These are phyloP conservation scores for Cryphonectria naterciae DNA, from an alignment of 2,329 filamentous ascomycete genomes.

Conservation along the genomic window DNA sequence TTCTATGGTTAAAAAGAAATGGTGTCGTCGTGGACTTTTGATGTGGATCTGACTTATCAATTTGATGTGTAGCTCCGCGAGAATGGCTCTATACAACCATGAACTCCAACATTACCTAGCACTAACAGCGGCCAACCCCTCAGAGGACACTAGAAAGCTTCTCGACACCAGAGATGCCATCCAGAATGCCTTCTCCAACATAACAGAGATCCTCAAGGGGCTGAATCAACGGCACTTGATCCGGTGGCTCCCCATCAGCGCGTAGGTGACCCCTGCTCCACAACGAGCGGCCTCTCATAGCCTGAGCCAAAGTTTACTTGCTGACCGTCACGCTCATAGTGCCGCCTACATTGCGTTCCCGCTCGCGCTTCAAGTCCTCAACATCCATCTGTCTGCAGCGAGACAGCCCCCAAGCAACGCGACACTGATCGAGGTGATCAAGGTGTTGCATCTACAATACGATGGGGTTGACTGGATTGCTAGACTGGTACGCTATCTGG, in stretches of 20 bases:
- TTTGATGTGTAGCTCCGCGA: not conserved
- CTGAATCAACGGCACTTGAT: slow-evolving; percentile 48
- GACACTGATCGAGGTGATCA: slow-evolving; percentile 50
- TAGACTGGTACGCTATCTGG: slow-evolving; percentile 1
- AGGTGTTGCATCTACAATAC: slow-evolving; percentile 48
- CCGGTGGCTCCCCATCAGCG: slow-evolving; percentile 52
- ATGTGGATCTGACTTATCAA: not conserved
- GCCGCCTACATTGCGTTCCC: slow-evolving; percentile 43
- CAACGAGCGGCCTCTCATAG: not conserved
- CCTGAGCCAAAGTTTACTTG: not conserved
- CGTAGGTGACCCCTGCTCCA: slow-evolving; percentile 35
- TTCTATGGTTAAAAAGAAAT: not conserved
- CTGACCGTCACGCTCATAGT: slow-evolving; percentile 27
- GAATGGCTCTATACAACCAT: slow-evolving; percentile 46
- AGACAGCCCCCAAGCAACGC: slow-evolving; percentile 38
- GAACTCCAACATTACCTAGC: slow-evolving; percentile 49
- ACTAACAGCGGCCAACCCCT: slow-evolving; percentile 30
- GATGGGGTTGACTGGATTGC: slow-evolving; percentile 47
- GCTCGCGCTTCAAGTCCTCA: slow-evolving; percentile 42
- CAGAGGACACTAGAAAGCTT: slow-evolving; percentile 30
- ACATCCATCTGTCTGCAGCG: slow-evolving; percentile 39
- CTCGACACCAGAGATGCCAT: slow-evolving; percentile 47
- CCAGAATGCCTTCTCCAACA: slow-evolving; percentile 46
- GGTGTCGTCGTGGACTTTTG: too few relatives aligned
- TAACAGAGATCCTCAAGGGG: slow-evolving; percentile 51